These are phyloP conservation scores for Oenanthe sinensis DNA, from an alignment of 129 eudicot genomes.

Conservation along the genomic window DNA sequence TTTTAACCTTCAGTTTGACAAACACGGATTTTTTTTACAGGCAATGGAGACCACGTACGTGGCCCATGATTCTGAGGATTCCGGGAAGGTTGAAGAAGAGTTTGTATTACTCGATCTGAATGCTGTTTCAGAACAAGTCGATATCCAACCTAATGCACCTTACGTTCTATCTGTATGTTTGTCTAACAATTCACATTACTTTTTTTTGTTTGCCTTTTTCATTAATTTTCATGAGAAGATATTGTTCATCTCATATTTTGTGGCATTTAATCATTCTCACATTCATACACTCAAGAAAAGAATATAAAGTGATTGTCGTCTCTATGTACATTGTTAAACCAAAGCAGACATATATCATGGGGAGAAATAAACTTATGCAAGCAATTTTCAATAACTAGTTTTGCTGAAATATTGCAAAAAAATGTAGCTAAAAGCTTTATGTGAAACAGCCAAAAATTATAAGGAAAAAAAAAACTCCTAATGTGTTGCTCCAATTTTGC, in stretches of 20 bases:
- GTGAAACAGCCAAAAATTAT: not conserved
- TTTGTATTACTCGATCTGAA: constrained; percentile 61
- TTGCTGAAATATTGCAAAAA: not conserved
- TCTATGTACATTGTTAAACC: not conserved
- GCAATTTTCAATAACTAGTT: not conserved
- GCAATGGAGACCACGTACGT: constrained; percentile 21
- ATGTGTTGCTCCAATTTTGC: not conserved
- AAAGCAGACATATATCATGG: no score
- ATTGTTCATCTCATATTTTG: not conserved
- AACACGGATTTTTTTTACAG: not conserved
- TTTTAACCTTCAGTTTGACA: not conserved
- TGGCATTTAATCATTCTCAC: not conserved
- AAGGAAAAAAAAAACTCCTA: no score
- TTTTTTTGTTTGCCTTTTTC: not conserved
- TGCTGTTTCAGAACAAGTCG: constrained; percentile 36
- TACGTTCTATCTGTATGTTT: constrained; percentile 58
- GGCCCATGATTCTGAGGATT: constrained; percentile 5
- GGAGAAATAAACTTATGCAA: no score
- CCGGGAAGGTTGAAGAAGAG: constrained; percentile 40
- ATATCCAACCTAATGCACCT: constrained; percentile 60
- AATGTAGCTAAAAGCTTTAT: not conserved
- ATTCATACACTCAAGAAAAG: not conserved
- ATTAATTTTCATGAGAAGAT: not conserved
- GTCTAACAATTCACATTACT: not conserved
- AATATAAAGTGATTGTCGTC: not conserved